Evolutionary conservation across 768 basidiomycete genomes (phyloP), one percentile per base, ranked within the genome.

Genomic region (Termitomyces sp.): DNA sequence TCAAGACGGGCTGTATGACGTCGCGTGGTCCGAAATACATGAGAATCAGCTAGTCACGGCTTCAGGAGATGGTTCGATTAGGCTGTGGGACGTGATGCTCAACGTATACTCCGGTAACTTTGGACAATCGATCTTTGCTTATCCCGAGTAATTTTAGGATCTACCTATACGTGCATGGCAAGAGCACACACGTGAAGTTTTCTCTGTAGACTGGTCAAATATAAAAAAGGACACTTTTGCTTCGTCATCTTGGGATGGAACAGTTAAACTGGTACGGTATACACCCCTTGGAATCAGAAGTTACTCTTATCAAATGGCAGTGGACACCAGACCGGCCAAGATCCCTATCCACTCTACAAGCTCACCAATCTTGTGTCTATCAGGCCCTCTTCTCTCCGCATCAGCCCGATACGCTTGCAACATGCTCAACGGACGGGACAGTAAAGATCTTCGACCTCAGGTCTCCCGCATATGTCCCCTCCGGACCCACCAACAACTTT

Each of bases 151-250:
- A 11, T 39, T 27, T 43, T 72, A 98, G 94, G 89, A 93, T 63
- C 81, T 88, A 53, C 95, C 96, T 1, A 88, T 98, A 61, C 84
- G 86, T 59, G 84, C 83, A 48, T 98, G 96, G 95, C 89, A 92
- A 64, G 96, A 98, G 70, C 96, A 98, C 70, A 84, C 86, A 12
- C 83, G 87, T 49, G 96, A 98, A 68, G 92, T 94, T 7, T 94
- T 91, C 75, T 89, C 88, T 11, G 84, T 98, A 5, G 92, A 98
- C 69, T 98, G 96, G 95, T 94, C 89, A 59, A 98, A 97, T 71
- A 70, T 95, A 59, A 85, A 87, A 64, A 97, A 96, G 68, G 89
- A 93, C 61, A 81, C 82, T 0, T 95, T 97, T 68, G 82, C 80
- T 9, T 94, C 94, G 11, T 82, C 91, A 25, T 91, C 88, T 12